Evolutionary conservation across 768 basidiomycete species (phyloP), one percentile per base, ranked within the genome.

Genomic region (Boletus edulis): DNA sequence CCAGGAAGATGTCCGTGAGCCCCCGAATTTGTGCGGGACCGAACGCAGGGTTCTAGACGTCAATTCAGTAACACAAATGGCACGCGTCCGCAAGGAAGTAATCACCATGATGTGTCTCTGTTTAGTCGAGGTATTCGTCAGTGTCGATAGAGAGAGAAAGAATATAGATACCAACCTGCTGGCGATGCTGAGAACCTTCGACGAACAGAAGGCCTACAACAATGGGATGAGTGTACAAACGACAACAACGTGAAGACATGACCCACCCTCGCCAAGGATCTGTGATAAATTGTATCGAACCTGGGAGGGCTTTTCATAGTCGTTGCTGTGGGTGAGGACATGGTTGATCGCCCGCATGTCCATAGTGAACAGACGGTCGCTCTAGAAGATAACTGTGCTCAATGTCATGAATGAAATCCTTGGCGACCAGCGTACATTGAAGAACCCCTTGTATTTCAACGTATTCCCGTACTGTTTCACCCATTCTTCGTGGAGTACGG

Each of bases 291-390:
- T 40, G 12, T 49, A 41, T 35, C 49, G 49, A 12, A n/a, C 22
- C 5, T 43, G 40, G 1, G 18, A 14, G 13, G 45, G 45, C 45
- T 87, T 89, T 51, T 80, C 78, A 60, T 85, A 89, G 46, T 76
- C 69, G 37, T 73, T 62, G 32, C 71, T 71, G 51, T 87, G 82
- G 5, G 47, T 56, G 15, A 91, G 71, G 46, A 92, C 72, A 57
- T 90, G 83, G 45, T 78, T 77, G 43, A 91, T 49, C 0, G 87
- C 87, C 24, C 80, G 79, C 0, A 80, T 73, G 65, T 91, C 89
- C 51, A 75, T 70, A 0, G 85, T 87, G 62, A 76, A 80, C 15
- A 89, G 66, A 13, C 80, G 77, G 14, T 66, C 60, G 14, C 52
- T 45, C 74, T 76, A 53, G 15, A 43, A 6, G 7, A 27, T 14